Base-by-base conservation (phyloP, 441 rosid genomes). In the Omphalea diandra region DNA sequence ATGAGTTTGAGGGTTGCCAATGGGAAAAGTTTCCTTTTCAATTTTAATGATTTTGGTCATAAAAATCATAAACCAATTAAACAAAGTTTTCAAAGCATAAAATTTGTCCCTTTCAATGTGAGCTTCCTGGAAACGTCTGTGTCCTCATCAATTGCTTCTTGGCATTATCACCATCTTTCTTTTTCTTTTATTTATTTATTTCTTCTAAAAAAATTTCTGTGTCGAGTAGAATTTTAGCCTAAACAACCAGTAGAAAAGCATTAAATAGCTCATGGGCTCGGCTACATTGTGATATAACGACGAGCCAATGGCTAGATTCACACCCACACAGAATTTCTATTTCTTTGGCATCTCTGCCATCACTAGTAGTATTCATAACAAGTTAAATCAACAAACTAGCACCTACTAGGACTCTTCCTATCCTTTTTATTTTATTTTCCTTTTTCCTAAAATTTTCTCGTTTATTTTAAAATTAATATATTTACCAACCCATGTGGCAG, bases 91-190 rank as follows among this genome's bases (percentile, higher is more conserved):
- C 1, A 38, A 56, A 24, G 64, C n/a, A 65, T 40, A 43, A 75
- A 53, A 61, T 38, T n/a, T 22, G 72, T 59, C 62, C 31, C 38
- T 46, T 52, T 49, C 54, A 26, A 18, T 12, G 3, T 49, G 58
- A 70, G 73, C 50, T 74, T 67, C 81, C 56, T 41, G 63, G 72
- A 66, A 67, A 67, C 56, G 66, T 73, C 72, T 56, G 50, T 18
- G n/a, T 73, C 67, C 33, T 63, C 33, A 49, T 56, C 5, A 33
- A 50, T 49, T 38, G 67, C 46, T 46, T n/a, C n/a, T n/a, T 63
- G 78, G 67, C 77, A 61, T 61, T 59, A 70, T 17, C 36, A 57
- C 31, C 36, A 57, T 27, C 75, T 71, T 49, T 67, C 73, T 32
- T 44, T 57, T 62, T 67, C 50, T 67, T 58, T 49, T 58, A 1